Conservation (phyloP, 2,329 filamentous ascomycete genomes). For the Knufia petricola region DNA sequence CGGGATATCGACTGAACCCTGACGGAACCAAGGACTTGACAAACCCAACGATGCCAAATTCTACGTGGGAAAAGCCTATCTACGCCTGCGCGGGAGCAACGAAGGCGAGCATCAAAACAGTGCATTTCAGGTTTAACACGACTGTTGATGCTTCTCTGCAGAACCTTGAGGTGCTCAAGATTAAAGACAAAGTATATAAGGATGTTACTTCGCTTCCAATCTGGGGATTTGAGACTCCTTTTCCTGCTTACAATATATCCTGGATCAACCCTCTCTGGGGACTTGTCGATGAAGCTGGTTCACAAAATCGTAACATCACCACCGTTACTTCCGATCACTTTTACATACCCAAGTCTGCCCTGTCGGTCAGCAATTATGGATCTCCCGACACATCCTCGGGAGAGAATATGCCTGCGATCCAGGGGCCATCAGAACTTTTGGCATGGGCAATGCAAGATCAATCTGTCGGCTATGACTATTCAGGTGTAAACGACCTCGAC, state of each 20-base stretch:
- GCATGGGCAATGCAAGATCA: neutral
- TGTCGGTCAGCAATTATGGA: neutral
- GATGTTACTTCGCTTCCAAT: slow-evolving; percentile 25
- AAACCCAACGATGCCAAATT: no score
- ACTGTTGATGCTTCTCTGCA: slow-evolving; percentile 2
- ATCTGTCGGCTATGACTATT: slow-evolving; percentile 25
- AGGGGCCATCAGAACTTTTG: neutral
- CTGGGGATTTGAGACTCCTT: slow-evolving; percentile 32
- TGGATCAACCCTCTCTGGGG: slow-evolving; percentile 33
- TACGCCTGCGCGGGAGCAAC: slow-evolving; percentile 37
- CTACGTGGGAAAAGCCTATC: slow-evolving; percentile 35
- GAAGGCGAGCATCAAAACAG: slow-evolving; percentile 38
- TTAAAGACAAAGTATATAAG: slow-evolving; percentile 32
- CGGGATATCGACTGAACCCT: slow-evolving; percentile 30
- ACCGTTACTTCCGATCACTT: slow-evolving; percentile 24
- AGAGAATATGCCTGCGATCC: neutral
- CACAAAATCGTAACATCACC: slow-evolving; percentile 26
- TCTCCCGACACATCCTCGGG: neutral
- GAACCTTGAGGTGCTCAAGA: slow-evolving; percentile 26
- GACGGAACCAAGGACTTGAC: no score
- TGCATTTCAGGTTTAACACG: slow-evolving; percentile 35
- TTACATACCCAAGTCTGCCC: slow-evolving; percentile 13
- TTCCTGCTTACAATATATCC: slow-evolving; percentile 13
- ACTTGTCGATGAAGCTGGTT: slow-evolving; percentile 26
- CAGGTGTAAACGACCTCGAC: slow-evolving; percentile 30